Evolutionary conservation across 768 basidiomycete species (phyloP).

Genomic region (Lentinula boryana): DNA sequence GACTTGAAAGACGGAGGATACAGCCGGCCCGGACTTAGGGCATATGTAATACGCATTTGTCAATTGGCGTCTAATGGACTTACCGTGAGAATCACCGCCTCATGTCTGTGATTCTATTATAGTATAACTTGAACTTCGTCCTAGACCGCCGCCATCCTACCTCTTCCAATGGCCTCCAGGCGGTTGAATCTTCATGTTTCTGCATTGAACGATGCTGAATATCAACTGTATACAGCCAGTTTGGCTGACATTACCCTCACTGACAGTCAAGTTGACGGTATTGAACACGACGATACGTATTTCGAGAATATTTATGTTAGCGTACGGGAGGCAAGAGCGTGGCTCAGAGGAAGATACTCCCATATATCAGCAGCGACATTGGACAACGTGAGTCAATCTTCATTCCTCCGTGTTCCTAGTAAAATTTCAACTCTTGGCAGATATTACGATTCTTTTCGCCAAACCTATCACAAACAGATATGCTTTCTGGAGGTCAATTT

Average conservation of each 20-base stretch:
- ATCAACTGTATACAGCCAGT: constrained; percentile 57
- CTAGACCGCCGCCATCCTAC: not conserved
- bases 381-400: constrained; percentile 44
- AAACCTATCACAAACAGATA: constrained; percentile 42
- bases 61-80: not conserved
- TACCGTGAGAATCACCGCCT: not conserved
- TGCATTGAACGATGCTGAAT: constrained; percentile 71
- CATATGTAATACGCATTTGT: not conserved
- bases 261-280: constrained; percentile 23
- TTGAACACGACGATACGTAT: constrained; percentile 35
- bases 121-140: not conserved
- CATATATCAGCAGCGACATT: constrained; percentile 44
- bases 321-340: constrained; percentile 64
- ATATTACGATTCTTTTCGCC: constrained; percentile 64
- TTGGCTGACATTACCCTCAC: constrained; percentile 44
- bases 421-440: constrained; percentile 25
- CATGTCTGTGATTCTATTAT: not conserved
- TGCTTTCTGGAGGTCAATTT: constrained; percentile 64
- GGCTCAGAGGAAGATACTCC: constrained; percentile 68
- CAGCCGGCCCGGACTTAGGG: not conserved
- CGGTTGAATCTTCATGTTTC: constrained; percentile 52
- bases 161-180: not conserved
- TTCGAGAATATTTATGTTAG: constrained; percentile 52
- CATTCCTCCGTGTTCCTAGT: not conserved
- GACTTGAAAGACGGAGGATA: not conserved